These are phyloP conservation scores for Bauhinia variegata DNA, from an alignment of 306 rosid species.

Conservation along the genomic window DNA sequence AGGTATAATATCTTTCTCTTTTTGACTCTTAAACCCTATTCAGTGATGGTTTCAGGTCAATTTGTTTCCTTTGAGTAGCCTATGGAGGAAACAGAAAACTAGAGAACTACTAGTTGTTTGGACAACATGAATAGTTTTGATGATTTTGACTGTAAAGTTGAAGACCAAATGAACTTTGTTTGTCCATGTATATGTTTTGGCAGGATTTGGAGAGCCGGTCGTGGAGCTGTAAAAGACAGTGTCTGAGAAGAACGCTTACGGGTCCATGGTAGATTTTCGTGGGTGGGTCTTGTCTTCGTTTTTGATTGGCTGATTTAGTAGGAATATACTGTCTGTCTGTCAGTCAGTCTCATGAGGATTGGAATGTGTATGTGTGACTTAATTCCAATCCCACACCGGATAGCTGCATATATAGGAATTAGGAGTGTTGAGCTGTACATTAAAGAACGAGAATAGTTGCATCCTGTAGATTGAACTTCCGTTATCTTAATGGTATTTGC, in stretches of 20 bases:
- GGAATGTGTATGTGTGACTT: constrained; percentile 44
- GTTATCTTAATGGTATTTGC: constrained; percentile 36
- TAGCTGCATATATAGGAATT: constrained; percentile 50
- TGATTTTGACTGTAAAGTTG: background rate
- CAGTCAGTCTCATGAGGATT: constrained; percentile 32
- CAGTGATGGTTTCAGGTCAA: no score
- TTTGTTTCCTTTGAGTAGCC: background rate
- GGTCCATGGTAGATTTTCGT: constrained; percentile 79
- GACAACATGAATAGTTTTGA: constrained; percentile 9
- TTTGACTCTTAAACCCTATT: background rate
- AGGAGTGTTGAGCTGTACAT: constrained; percentile 55
- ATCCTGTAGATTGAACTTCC: constrained; percentile 47
- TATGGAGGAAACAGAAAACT: no score
- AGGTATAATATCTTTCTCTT: constrained; percentile 48
- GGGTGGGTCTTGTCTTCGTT: constrained; percentile 29
- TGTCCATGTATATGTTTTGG: constrained; percentile 19
- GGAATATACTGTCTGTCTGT: constrained; percentile 32
- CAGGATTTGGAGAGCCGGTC: constrained; percentile 55
- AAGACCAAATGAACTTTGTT: background rate
- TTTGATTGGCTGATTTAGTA: constrained; percentile 21
- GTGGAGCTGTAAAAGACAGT: constrained; percentile 55
- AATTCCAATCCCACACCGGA: constrained; percentile 28
- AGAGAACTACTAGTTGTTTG: constrained; percentile 1
- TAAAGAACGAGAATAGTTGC: constrained; percentile 22
- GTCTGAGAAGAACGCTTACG: constrained; percentile 85